Conservation (phyloP, 2,329 filamentous ascomycete genomes). For the Penicillium occitanis region DNA sequence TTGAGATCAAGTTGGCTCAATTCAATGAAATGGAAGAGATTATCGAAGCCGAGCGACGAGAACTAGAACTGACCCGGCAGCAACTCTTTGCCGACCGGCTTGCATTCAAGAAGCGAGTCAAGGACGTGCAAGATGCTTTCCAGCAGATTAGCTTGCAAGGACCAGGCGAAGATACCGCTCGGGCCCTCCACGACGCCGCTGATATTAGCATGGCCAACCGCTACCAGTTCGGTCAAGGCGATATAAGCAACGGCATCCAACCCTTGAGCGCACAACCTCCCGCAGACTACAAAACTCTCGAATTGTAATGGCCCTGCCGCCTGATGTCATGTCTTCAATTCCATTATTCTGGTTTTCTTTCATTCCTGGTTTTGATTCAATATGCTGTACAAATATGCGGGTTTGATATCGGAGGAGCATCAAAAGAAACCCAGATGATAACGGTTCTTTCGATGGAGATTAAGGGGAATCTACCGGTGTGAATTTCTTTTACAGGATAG, state of each 20-base stretch:
- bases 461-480: conserved; percentile 5
- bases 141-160: conserved; percentile 45
- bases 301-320: conserved; percentile 35
- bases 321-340: conserved; percentile 4
- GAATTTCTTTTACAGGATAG: conserved; percentile 13
- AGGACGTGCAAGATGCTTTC: conserved; percentile 75
- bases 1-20: conserved; percentile 92
- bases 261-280: conserved; percentile 44
- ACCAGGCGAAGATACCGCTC: conserved; percentile 42
- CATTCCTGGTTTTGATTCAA: conserved; percentile 1
- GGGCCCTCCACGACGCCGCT: conserved; percentile 36
- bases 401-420: conserved; percentile 6
- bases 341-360: conserved; percentile 1
- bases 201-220: conserved; percentile 40
- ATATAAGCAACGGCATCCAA: conserved; percentile 34
- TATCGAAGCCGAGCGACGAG: conserved; percentile 84
- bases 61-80: conserved; percentile 87
- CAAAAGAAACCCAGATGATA: conserved; percentile 7
- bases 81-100: conserved; percentile 91
- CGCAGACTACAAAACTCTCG: conserved; percentile 44
- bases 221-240: conserved; percentile 40
- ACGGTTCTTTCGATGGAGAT: conserved; percentile 6
- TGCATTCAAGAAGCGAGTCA: conserved; percentile 82
- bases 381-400: conserved; percentile 16
- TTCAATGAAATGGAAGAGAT: conserved; percentile 96